Evolutionary conservation across 805 yeast genomes (phyloP).

Genomic region (Wilhelminamyces savonicus): DNA sequence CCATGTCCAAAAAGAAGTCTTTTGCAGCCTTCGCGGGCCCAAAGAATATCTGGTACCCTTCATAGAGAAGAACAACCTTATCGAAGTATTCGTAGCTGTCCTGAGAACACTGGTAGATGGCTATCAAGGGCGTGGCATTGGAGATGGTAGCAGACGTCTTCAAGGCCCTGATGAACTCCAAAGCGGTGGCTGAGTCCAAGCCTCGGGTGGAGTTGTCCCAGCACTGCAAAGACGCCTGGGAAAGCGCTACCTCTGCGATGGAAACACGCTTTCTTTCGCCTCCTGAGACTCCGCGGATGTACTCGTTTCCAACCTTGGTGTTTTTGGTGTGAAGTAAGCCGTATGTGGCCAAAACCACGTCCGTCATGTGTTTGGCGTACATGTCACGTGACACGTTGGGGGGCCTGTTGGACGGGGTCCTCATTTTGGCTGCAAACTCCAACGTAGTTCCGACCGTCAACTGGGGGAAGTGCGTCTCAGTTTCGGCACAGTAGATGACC

Average conservation of each 20-base stretch:
- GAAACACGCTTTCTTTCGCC: conserved; percentile 86
- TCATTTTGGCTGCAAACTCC: conserved; percentile 53
- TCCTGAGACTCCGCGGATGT: conserved; percentile 71
- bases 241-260: conserved; percentile 68
- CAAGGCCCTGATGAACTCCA: conserved; percentile 64
- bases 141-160: conserved; percentile 52
- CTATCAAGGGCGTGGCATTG: conserved; percentile 51
- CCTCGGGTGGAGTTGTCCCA: conserved; percentile 88
- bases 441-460: conserved; percentile 63
- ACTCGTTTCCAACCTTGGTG: conserved; percentile 57
- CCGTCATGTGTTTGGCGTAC: conserved; percentile 48
- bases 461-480: conserved; percentile 64
- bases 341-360: conserved; percentile 46
- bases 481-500: conserved; percentile 63
- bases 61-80: conserved; percentile 54
- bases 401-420: conserved; percentile 58
- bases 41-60: conserved; percentile 49
- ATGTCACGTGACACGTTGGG: conserved; percentile 52
- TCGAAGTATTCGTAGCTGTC: conserved; percentile 60
- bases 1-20: conserved; percentile 46
- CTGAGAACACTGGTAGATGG: conserved; percentile 64
- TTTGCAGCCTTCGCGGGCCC: conserved; percentile 44
- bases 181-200: conserved; percentile 77
- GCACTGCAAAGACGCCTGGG: conserved; percentile 58
- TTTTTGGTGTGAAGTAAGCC: conserved; percentile 56